These are phyloP conservation scores for Senna tora DNA, from an alignment of 306 rosid species.

Conservation along the genomic window DNA sequence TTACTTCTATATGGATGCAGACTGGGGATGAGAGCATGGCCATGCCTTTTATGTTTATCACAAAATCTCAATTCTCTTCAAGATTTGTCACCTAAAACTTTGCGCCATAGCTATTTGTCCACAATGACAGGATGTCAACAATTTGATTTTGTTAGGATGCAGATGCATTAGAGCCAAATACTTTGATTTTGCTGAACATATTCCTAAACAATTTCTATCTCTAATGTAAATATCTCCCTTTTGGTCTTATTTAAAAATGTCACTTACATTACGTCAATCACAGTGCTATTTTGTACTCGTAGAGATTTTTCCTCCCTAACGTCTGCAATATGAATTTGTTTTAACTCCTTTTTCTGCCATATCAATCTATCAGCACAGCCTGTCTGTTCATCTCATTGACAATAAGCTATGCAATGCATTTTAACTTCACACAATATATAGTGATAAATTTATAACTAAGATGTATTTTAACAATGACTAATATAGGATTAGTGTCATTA, in stretches of 20 bases:
- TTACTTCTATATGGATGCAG: background rate
- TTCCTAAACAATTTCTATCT: background rate
- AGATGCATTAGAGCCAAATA: no score
- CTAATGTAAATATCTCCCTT: background rate
- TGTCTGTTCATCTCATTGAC: conserved; percentile 8
- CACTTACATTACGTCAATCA: background rate
- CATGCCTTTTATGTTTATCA: background rate
- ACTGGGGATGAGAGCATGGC: background rate
- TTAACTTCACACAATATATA: background rate
- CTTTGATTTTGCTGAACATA: no score
- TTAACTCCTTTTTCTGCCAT: background rate
- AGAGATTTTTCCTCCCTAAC: background rate
- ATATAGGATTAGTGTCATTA: conserved; percentile 7
- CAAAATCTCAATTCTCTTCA: no score
- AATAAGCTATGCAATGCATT: background rate
- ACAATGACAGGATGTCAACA: no score
- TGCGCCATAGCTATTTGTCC: no score
- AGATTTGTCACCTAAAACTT: no score
- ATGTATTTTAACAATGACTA: conserved; percentile 15
- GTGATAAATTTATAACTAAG: conserved; percentile 19
- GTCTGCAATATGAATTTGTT: background rate
- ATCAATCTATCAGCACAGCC: conserved; percentile 20
- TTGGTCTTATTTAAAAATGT: background rate
- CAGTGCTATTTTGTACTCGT: background rate
- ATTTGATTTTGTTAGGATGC: no score